Base-by-base conservation (phyloP, 2,329 filamentous ascomycete genomes). In the Chrysosphaeria jannelii region DNA sequence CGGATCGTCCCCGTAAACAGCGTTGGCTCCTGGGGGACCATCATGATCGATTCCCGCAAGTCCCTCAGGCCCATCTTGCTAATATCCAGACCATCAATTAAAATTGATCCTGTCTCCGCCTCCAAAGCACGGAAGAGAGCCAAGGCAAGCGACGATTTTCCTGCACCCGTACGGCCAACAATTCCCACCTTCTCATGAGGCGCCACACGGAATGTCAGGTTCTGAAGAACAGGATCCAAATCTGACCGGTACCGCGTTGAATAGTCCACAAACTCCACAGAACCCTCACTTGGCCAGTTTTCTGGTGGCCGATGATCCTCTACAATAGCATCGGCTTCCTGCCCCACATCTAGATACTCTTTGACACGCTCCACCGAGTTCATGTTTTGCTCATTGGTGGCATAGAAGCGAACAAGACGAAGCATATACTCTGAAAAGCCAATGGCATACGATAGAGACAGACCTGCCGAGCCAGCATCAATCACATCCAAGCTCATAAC, bases 321-420 rank as follows among this genome's bases (percentile, higher is more conserved):
- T 19, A 89, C 58, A 19, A 89, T 51, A 1, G 72, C 54, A 1
- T 58, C 51, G 1, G 85, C 79, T 46, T 97, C 85, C 41, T 91
- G 81, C 35, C 93, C 81, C 1, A 97, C 72, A 21, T 93, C 76
- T 17, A 93, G 58, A 39, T 93, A 97, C 41, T 97, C 85, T 48
- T 90, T 88, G 39, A 97, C 69, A 37, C 85, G 74, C 46, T 97
- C 85, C 23, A 93, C 79, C 3, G 81, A 81, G 46, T 97, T 97
- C 85, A 97, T 93, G 46, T 91, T 93, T 45, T 97, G 85, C 46
- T 97, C 85, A 37, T 93, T 91, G 39, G 74, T 64, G 0, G 79
- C 70, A 41, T 97, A 97, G 9, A 91, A 55, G 22, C 85, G 68
- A 14, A 97, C 79, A 26, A 93, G 65, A 85, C 85, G 97, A 10